Evolutionary conservation across 1,284 basidiomycete species (phyloP).

Genomic region (Cystobasidium slooffiae): DNA sequence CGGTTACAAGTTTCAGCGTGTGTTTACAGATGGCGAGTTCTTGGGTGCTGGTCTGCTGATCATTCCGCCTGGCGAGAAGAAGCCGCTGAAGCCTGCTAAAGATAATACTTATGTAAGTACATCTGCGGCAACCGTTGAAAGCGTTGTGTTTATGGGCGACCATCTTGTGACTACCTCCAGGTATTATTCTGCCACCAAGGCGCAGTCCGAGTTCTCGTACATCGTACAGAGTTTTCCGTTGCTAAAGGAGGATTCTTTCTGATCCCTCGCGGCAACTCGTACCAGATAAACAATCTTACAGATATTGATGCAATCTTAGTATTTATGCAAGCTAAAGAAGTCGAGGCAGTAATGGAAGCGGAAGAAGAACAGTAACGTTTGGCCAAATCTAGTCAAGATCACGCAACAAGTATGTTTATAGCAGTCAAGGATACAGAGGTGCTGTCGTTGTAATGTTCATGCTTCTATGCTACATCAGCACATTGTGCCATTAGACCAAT

Average conservation of each 20-base stretch:
- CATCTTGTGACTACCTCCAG: slow-evolving; percentile 59
- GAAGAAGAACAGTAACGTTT: slow-evolving; percentile 11
- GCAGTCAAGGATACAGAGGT: too few species aligned
- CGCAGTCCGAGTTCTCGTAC: slow-evolving; percentile 80
- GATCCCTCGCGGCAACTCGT: slow-evolving; percentile 88
- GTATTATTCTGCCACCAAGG: slow-evolving; percentile 87
- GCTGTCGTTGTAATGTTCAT: too few species aligned
- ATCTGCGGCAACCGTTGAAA: not conserved
- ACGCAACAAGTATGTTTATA: too few species aligned
- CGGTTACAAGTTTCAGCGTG: slow-evolving; percentile 85
- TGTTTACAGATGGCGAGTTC: slow-evolving; percentile 91
- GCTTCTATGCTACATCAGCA: too few species aligned
- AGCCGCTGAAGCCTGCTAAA: slow-evolving; percentile 84
- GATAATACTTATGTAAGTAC: slow-evolving; percentile 90
- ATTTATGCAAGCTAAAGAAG: slow-evolving; percentile 88
- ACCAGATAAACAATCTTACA: slow-evolving; percentile 85
- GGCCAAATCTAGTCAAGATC: not conserved
- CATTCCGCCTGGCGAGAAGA: slow-evolving; percentile 75
- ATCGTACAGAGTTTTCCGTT: slow-evolving; percentile 76
- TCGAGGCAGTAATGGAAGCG: slow-evolving; percentile 53
- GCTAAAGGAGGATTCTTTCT: slow-evolving; percentile 85
- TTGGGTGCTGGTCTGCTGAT: slow-evolving; percentile 86
- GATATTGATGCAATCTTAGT: slow-evolving; percentile 79
- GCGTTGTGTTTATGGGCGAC: not conserved
- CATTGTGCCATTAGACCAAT: too few species aligned